These are phyloP conservation scores for Diplodia intermedia DNA, from an alignment of 2,329 filamentous ascomycete species.

Conservation along the genomic window DNA sequence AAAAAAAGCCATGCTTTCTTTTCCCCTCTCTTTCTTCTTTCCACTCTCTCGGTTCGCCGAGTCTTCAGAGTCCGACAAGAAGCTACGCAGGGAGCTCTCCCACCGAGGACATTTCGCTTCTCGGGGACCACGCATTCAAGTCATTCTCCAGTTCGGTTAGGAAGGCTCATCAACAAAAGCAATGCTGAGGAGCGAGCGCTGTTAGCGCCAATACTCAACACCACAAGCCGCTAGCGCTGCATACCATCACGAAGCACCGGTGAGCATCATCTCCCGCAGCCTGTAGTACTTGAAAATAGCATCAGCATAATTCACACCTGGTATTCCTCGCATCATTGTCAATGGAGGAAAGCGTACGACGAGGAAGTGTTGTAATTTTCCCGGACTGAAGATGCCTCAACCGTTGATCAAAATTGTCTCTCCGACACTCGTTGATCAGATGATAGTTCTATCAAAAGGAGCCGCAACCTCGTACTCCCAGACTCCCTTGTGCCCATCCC, in stretches of 20 bases:
- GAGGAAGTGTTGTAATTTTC: neutral
- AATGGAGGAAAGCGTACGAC: neutral
- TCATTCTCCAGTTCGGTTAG: neutral
- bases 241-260: neutral
- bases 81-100: neutral
- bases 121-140: neutral
- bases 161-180: neutral
- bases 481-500: neutral
- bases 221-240: neutral
- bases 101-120: neutral
- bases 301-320: neutral
- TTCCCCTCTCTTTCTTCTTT: neutral
- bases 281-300: neutral
- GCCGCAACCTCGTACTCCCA: neutral
- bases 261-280: neutral
- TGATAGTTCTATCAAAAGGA: neutral
- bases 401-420: neutral
- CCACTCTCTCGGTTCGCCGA: neutral
- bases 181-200: neutral
- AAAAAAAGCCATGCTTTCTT: neutral
- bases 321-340: neutral
- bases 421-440: neutral
- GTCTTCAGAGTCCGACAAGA: neutral
- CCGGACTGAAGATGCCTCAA: neutral
- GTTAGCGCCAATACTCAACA: neutral